A percentile compares a stretch with the other conserved stretches of the same genome.
These are phyloP conservation scores for Fusarium haematococcum DNA, from an alignment of 2,329 filamentous ascomycete genomes.

Conservation along the genomic window DNA sequence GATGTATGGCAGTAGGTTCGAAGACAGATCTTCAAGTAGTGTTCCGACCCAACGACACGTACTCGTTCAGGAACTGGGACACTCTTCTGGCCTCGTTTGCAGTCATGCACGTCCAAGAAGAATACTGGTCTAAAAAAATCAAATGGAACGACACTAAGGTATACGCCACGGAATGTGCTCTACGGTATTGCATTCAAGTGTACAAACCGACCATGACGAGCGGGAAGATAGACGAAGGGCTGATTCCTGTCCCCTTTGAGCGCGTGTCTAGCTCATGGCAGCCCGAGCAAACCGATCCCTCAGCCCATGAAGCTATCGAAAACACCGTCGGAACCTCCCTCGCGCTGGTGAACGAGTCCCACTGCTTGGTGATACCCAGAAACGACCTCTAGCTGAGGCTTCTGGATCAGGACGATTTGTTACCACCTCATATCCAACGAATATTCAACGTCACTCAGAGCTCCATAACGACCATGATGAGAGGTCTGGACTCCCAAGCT, in stretches of 20 bases:
- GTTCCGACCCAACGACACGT: background rate
- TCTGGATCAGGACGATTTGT: background rate
- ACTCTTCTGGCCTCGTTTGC: background rate
- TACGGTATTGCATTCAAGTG: background rate
- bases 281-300: background rate
- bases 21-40: background rate
- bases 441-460: background rate
- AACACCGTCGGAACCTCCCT: background rate
- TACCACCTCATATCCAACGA: background rate
- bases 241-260: background rate
- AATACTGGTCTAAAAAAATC: background rate
- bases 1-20: background rate
- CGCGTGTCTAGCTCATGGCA: background rate
- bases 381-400: background rate
- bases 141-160: background rate
- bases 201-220: background rate
- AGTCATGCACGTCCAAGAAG: background rate
- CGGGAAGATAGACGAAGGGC: background rate
- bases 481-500: background rate
- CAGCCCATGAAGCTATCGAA: background rate
- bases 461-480: conserved; percentile 1
- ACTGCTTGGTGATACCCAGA: background rate
- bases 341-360: background rate
- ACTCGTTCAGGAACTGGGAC: background rate
- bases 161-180: conserved; percentile 6